Conservation (phyloP, 495 filamentous ascomycete species). For the Xylona heveae region DNA sequence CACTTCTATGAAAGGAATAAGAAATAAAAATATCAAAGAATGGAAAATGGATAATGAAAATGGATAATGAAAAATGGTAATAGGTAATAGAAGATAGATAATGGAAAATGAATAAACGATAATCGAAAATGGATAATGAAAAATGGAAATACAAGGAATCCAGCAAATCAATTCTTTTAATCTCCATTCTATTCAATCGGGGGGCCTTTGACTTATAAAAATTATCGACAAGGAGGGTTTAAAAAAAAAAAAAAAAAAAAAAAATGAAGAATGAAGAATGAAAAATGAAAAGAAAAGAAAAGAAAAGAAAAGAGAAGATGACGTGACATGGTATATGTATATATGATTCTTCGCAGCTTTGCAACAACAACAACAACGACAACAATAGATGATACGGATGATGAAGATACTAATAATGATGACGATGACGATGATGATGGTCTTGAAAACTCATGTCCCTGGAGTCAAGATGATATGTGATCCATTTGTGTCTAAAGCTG, state of each 20-base stretch:
- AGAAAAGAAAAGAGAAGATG: constrained; percentile 8
- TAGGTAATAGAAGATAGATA: constrained; percentile 8
- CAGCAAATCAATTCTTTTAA: too few relatives aligned
- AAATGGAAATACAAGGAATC: too few relatives aligned
- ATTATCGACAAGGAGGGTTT: constrained; percentile 9
- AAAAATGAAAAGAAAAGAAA: constrained; percentile 10
- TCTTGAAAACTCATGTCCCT: too few relatives aligned
- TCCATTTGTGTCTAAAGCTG: too few relatives aligned
- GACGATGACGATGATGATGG: too few relatives aligned
- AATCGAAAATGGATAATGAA: constrained; percentile 8
- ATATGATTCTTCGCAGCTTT: constrained; percentile 11
- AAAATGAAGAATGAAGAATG: constrained; percentile 7
- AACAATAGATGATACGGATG: too few relatives aligned
- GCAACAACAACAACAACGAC: constrained; percentile 2
- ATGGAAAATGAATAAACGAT: constrained; percentile 10
- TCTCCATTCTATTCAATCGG: too few relatives aligned
- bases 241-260: constrained; percentile 10
- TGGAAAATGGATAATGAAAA: constrained; percentile 18
- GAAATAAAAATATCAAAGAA: constrained; percentile 9
- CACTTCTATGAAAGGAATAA: constrained; percentile 7
- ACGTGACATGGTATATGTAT: constrained; percentile 17
- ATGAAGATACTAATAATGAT: too few relatives aligned
- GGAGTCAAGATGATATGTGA: too few relatives aligned
- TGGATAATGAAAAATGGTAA: constrained; percentile 8
- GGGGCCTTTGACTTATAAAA: too few relatives aligned